phyloP scores from a whole-genome alignment of 1,139 yeast genomes.

The Pneumocystis sp. region DNA sequence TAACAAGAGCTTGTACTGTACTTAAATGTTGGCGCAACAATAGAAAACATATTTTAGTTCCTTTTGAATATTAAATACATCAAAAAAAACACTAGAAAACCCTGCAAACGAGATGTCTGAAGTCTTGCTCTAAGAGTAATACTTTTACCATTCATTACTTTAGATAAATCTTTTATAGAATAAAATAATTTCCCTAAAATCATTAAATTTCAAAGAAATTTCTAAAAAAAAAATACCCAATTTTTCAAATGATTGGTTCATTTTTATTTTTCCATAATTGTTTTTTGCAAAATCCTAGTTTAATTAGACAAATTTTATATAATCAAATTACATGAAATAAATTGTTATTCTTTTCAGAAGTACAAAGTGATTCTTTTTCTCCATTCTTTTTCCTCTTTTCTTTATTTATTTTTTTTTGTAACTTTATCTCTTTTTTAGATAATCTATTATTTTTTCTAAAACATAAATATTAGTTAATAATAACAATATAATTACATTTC shows the following conservation, averaged over 20 bases:
- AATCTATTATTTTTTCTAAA: neutral
- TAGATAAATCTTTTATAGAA: slow-evolving; percentile 38
- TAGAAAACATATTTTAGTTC: slow-evolving; percentile 76
- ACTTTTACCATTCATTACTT: slow-evolving; percentile 57
- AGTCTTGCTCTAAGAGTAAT: slow-evolving; percentile 86
- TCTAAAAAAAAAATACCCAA: slow-evolving; percentile 11
- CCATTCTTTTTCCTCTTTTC: neutral
- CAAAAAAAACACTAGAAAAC: slow-evolving; percentile 22
- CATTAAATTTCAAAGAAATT: neutral
- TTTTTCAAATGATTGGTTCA: slow-evolving; percentile 62
- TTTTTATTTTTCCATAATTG: slow-evolving; percentile 77
- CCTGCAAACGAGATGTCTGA: slow-evolving; percentile 86
- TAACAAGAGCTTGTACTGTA: slow-evolving; percentile 69
- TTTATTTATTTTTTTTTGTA: neutral
- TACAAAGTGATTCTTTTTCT: neutral
- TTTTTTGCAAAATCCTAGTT: slow-evolving; percentile 55
- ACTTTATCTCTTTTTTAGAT: neutral
- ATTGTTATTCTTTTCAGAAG: neutral
- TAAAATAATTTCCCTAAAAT: slow-evolving; percentile 38
- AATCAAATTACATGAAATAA: neutral
- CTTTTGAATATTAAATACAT: slow-evolving; percentile 3
- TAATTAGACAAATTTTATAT: slow-evolving; percentile 4
- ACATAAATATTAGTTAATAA: neutral
- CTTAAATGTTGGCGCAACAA: slow-evolving; percentile 81
- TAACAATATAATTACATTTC: neutral